A percentile compares a stretch with the other conserved stretches of the same genome.
Evolutionary conservation across 768 basidiomycete species (phyloP).

Genomic region (Macrocybe gigantea): DNA sequence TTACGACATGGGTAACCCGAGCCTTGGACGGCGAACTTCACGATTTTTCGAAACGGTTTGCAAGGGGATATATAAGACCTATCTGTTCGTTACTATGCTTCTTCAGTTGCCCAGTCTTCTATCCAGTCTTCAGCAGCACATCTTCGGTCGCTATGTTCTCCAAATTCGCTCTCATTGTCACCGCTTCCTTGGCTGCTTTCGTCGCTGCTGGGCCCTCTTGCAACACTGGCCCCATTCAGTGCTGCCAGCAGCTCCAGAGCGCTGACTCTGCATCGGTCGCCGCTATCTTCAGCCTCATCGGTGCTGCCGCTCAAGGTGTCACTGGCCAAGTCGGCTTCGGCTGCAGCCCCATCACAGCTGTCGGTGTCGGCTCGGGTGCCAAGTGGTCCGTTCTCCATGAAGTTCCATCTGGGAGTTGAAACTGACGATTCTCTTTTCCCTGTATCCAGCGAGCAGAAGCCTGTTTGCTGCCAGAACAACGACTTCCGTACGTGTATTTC

Average conservation of each 20-base stretch:
- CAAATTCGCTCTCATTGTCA: neutral
- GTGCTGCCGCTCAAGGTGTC: neutral
- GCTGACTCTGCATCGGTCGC: neutral
- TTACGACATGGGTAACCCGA: too few relatives aligned
- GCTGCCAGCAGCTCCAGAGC: neutral
- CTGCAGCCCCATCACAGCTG: constrained; percentile 2
- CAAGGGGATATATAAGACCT: too few relatives aligned
- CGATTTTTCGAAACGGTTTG: too few relatives aligned
- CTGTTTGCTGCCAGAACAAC: constrained; percentile 4
- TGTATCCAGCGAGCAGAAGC: neutral
- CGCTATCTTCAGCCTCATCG: neutral
- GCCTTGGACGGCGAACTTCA: too few relatives aligned
- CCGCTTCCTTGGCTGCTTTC: neutral
- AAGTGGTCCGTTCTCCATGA: neutral
- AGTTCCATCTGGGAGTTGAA: neutral
- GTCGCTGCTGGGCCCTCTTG: neutral
- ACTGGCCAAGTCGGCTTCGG: neutral
- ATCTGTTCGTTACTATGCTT: too few relatives aligned
- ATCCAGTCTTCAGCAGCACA: neutral
- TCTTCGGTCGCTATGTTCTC: neutral
- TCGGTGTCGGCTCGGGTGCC: neutral
- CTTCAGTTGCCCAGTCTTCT: too few relatives aligned
- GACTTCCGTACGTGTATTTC: neutral
- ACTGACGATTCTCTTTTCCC: neutral
- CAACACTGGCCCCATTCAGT: constrained; percentile 5